These are phyloP conservation scores for Wickerhamiella qilinensis DNA, from an alignment of 805 yeast species.

Conservation along the genomic window DNA sequence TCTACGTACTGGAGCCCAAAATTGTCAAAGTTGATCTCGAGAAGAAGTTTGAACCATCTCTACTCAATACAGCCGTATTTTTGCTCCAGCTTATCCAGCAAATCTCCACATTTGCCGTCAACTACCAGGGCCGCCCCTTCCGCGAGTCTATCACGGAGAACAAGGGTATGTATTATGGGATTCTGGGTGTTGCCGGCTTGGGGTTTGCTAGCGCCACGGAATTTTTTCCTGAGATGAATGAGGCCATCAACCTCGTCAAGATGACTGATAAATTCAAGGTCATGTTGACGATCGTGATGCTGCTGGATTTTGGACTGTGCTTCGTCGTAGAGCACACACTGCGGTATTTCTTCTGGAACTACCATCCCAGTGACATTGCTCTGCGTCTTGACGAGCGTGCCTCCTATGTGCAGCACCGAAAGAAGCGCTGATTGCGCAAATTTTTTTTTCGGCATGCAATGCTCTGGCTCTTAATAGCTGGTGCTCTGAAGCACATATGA, in stretches of 20 bases:
- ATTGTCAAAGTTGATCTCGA: conserved; percentile 74
- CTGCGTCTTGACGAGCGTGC: conserved; percentile 19
- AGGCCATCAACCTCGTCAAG: conserved; percentile 80
- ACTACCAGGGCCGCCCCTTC: conserved; percentile 94
- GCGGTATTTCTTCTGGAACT: conserved; percentile 78
- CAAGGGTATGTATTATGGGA: conserved; percentile 93
- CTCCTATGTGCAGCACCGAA: conserved; percentile 5
- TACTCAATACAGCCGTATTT: conserved; percentile 91
- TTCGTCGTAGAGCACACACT: conserved; percentile 67
- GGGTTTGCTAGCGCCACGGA: conserved; percentile 90
- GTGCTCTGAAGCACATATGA: too few species aligned
- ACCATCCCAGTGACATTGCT: conserved; percentile 85
- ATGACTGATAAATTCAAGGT: conserved; percentile 61
- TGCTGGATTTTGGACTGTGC: conserved; percentile 60
- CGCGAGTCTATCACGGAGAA: conserved; percentile 80
- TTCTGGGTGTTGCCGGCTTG: conserved; percentile 75
- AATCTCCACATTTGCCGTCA: conserved; percentile 93
- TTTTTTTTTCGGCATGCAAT: too few species aligned
- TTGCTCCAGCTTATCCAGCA: conserved; percentile 89
- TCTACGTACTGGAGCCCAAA: conserved; percentile 81
- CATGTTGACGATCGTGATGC: conserved; percentile 56
- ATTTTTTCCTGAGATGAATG: conserved; percentile 84
- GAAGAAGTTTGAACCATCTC: conserved; percentile 72
- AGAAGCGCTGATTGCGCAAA: background rate
- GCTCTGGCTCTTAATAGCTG: background rate